phyloP scores from a whole-genome alignment of 345 rosid genomes.

The Pseudoturritis turrita region DNA sequence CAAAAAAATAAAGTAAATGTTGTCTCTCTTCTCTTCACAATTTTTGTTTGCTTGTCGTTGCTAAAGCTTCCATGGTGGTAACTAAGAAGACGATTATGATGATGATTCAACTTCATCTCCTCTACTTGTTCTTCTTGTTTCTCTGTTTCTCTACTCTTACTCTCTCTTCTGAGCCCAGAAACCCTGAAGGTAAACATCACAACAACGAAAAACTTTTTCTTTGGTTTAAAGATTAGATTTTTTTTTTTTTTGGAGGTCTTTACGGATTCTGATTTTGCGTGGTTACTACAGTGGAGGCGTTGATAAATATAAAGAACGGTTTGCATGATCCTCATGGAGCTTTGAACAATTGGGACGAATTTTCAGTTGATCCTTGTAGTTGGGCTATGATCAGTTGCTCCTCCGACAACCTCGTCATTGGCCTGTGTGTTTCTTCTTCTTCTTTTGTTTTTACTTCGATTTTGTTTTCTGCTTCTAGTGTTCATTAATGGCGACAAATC shows the following conservation, averaged over 20 bases:
- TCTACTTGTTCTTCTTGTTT: conserved; percentile 23
- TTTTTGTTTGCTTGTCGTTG: neutral
- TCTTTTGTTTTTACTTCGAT: neutral
- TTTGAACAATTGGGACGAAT: conserved; percentile 85
- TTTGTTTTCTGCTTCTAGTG: neutral
- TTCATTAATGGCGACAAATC: conserved; percentile 19
- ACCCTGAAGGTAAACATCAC: conserved; percentile 68
- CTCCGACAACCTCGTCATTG: conserved; percentile 69
- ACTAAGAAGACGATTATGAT: neutral
- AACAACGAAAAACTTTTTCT: neutral
- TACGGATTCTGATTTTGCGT: neutral
- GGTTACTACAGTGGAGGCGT: conserved; percentile 62
- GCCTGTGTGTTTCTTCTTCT: conserved; percentile 43
- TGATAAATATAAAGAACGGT: conserved; percentile 51
- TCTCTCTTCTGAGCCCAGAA: conserved; percentile 70
- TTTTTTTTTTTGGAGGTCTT: neutral
- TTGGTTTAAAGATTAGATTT: conserved; percentile 1
- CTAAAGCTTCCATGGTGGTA: conserved; percentile 2
- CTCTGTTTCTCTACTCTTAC: conserved; percentile 31
- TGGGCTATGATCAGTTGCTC: conserved; percentile 98
- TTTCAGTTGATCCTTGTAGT: conserved; percentile 96
- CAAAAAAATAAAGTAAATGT: neutral
- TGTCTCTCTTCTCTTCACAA: conserved; percentile 18
- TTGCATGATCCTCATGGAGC: conserved; percentile 82
- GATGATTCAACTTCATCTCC: conserved; percentile 17